phyloP scores from a whole-genome alignment of 495 filamentous ascomycete species.

The Sordaria brevicollis region DNA sequence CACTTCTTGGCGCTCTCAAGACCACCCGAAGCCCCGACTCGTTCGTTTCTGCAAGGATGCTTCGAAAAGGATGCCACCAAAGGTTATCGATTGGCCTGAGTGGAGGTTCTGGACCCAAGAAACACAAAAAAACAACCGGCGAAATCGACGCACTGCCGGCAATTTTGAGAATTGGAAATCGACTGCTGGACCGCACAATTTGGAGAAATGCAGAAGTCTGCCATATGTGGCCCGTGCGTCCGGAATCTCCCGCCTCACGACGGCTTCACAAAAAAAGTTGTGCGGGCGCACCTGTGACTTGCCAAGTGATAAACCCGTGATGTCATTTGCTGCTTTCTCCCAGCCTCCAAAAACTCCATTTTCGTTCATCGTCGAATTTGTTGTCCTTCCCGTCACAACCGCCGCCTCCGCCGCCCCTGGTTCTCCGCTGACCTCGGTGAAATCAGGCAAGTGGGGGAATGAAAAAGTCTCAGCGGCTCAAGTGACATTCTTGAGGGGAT shows the following conservation, averaged over 20 bases:
- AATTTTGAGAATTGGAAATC: too few relatives aligned
- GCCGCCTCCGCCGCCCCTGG: too few relatives aligned
- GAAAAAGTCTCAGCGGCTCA: not conserved
- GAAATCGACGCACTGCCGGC: not conserved
- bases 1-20: not conserved
- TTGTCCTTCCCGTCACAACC: not conserved
- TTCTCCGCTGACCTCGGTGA: not conserved
- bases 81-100: not conserved
- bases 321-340: not conserved
- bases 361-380: not conserved
- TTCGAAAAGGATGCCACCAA: not conserved
- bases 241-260: not conserved
- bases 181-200: not conserved
- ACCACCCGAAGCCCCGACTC: not conserved
- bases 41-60: not conserved
- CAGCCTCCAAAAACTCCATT: not conserved
- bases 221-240: not conserved
- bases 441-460: not conserved
- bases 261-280: not conserved
- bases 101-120: not conserved
- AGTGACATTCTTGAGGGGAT: not conserved
- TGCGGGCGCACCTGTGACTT: not conserved
- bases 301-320: not conserved
- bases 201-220: not conserved
- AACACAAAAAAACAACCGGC: not conserved